Conservation (phyloP, 2,329 filamentous ascomycete species). For the Aspergillus sp. region DNA sequence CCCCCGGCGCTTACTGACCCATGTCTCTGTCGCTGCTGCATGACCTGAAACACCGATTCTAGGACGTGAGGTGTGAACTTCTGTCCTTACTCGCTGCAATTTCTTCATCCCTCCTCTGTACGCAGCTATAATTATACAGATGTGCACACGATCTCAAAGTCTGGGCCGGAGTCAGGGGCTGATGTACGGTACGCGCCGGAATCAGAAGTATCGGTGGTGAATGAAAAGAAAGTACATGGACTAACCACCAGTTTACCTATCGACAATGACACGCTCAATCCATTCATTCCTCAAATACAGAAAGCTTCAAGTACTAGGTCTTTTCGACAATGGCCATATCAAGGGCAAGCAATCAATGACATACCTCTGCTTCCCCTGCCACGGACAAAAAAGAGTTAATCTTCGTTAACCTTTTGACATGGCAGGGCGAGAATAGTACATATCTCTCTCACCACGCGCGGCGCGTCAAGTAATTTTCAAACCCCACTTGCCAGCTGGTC, state of each 20-base stretch:
- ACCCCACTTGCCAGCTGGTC: neutral
- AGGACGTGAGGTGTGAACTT: neutral
- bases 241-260: no score
- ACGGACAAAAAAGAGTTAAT: neutral
- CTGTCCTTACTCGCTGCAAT: slow-evolving; percentile 8
- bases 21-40: slow-evolving; percentile 1
- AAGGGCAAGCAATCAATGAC: neutral
- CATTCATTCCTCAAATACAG: neutral
- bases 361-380: neutral
- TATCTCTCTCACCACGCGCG: neutral
- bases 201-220: neutral
- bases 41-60: slow-evolving; percentile 3
- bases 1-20: neutral
- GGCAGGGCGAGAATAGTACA: neutral
- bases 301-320: neutral
- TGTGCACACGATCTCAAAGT: neutral
- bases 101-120: neutral
- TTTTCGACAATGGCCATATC: neutral
- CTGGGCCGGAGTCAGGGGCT: neutral
- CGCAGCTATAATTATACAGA: neutral
- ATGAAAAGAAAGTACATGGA: no score
- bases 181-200: slow-evolving; percentile 5
- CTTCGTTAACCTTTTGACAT: neutral
- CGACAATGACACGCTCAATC: neutral
- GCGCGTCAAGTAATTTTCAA: neutral